Evolutionary conservation across 345 rosid species (phyloP), one percentile per base, ranked within the genome.

Genomic region (Tarenaya hassleriana): DNA sequence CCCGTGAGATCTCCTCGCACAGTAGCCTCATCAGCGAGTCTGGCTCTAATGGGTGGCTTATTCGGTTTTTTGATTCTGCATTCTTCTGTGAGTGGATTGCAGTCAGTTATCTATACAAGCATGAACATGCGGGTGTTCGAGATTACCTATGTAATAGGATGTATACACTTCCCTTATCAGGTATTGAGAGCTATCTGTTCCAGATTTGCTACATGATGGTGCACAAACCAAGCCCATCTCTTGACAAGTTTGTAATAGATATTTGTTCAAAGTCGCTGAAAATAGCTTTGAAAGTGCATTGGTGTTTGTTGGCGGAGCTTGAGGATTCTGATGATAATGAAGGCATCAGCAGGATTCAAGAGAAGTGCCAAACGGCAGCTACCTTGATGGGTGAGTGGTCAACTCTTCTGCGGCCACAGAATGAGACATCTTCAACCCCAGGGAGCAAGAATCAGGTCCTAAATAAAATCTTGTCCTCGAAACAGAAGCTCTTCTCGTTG

Each of bases 1-100:
- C 99, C 17, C 84, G 99, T 41, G 99, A 94, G 81, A 88, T 94
- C 62, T 64, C 84, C 24, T 73, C 95, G 5, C 80, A 79, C 27
- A 70, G 66, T 64, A 73, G 67, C 56, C 55, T 77, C 21, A 71
- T 81, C 3, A 81, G 87, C 46, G 95, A 94, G 17, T 77, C 99
- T 0, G 84, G 95, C 16, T 95, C 92, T 74, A 84, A 70, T 16
- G 99, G 99, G 13, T 88, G 99, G 99, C 95, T 94, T 56, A 94
- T 94, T 61, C 66, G 99, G 73, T 94, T 94, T 76, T 94, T 88
- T 55, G 95, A 94, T 72, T 94, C 99, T 4, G 69, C 99, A 8
- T 94, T 94, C 66, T 94, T 94, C 76, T 94, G 99, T 12, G 99
- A 94, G 81, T 94, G 99, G 99, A 94, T 94, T 65, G 99, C 99